Percentiles rank a stretch among this genome's conserved stretches.
These are phyloP conservation scores for Helminthosporium solani DNA, from an alignment of 2,329 filamentous ascomycete genomes.

Conservation along the genomic window DNA sequence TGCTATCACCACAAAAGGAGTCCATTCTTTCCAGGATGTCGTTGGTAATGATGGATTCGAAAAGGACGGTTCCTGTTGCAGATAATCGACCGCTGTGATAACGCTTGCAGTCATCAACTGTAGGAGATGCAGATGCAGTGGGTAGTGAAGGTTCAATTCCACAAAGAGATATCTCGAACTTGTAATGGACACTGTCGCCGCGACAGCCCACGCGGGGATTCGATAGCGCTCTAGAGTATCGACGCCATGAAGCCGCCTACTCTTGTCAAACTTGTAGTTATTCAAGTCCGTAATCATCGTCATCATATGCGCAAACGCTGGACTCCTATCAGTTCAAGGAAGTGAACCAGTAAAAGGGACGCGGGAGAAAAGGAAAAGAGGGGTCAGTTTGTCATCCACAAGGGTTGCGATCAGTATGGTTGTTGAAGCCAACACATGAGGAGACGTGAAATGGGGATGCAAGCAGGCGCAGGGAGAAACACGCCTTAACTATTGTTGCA, in stretches of 20 bases:
- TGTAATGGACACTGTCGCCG: slow-evolving; percentile 9
- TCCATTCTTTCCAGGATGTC: background rate
- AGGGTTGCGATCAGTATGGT: background rate
- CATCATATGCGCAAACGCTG: background rate
- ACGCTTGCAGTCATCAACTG: slow-evolving; percentile 9
- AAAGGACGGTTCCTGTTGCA: background rate
- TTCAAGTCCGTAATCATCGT: background rate
- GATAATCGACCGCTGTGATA: background rate
- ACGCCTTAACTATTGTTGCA: no score
- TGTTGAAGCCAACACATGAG: background rate
- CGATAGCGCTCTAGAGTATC: background rate
- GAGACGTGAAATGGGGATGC: background rate
- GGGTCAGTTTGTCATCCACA: background rate
- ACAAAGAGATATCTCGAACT: slow-evolving; percentile 19
- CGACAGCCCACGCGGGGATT: slow-evolving; percentile 8
- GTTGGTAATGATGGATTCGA: background rate
- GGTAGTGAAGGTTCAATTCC: slow-evolving; percentile 19
- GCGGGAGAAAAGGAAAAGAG: background rate
- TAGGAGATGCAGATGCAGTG: slow-evolving; percentile 13
- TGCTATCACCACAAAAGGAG: slow-evolving; percentile 1
- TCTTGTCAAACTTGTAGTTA: background rate
- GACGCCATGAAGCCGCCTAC: background rate
- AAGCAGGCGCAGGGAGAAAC: no score
- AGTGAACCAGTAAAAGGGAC: background rate
- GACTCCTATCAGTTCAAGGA: background rate